A percentile compares a stretch with the other conserved stretches of the same genome.
Conservation (phyloP, 2,329 filamentous ascomycete genomes). For the Acrocalymma vagum region DNA sequence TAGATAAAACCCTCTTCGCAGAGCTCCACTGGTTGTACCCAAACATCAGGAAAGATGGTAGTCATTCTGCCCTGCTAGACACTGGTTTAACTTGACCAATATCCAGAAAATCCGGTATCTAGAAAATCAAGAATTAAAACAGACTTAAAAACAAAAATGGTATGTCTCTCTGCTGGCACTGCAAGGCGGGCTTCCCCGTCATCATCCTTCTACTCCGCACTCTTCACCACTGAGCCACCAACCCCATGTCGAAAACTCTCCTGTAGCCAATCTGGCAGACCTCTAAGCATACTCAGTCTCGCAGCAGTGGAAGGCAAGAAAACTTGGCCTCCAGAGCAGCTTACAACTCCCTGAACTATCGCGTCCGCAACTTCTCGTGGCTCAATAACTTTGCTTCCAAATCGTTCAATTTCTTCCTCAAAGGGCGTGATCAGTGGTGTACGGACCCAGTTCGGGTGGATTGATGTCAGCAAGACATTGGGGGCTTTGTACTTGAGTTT, state of each 20-base stretch:
- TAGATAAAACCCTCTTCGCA: too few relatives aligned
- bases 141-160: background rate
- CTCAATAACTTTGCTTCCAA: constrained; percentile 44
- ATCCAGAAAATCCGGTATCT: too few relatives aligned
- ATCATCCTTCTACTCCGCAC: constrained; percentile 5
- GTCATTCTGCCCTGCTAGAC: too few relatives aligned
- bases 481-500: constrained; percentile 49
- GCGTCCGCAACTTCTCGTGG: constrained; percentile 50
- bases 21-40: too few relatives aligned
- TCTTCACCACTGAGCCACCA: constrained; percentile 24
- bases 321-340: constrained; percentile 50
- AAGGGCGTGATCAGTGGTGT: constrained; percentile 50
- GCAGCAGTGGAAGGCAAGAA: constrained; percentile 39
- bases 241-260: constrained; percentile 41
- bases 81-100: too few relatives aligned
- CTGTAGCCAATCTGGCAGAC: constrained; percentile 59
- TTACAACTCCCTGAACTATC: constrained; percentile 51
- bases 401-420: constrained; percentile 38
- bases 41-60: too few relatives aligned
- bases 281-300: constrained; percentile 48
- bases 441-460: constrained; percentile 53
- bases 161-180: too few relatives aligned
- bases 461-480: constrained; percentile 50
- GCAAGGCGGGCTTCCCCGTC: background rate
- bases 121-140: background rate